Evolutionary conservation across 2,329 filamentous ascomycete species (phyloP).

Genomic region (Aspergillus texensis): DNA sequence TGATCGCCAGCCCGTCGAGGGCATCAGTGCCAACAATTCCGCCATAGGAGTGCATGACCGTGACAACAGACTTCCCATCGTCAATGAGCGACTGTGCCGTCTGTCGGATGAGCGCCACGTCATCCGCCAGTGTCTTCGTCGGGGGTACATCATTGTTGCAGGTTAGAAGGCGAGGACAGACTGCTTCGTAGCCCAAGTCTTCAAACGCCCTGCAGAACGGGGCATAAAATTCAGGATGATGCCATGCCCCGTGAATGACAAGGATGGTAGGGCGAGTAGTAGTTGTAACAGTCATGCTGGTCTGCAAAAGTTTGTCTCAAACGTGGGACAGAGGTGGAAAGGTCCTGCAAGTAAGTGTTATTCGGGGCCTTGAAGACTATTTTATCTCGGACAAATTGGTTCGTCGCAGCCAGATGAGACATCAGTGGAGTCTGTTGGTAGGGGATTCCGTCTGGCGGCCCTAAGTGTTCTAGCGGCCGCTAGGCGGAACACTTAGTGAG

Average conservation of each 20-base stretch:
- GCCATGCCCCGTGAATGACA: conserved; percentile 7
- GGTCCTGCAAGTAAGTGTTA: no score
- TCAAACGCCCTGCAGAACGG: background rate
- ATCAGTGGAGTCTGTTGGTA: no score
- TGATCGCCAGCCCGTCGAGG: conserved; percentile 1
- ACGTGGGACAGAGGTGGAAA: background rate
- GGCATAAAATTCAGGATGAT: conserved; percentile 5
- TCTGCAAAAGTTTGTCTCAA: background rate
- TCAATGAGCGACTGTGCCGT: conserved; percentile 1
- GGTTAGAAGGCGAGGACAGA: background rate
- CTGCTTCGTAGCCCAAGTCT: background rate
- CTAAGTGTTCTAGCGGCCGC: no score
- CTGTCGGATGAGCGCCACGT: background rate
- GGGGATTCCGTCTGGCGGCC: no score
- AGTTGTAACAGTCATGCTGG: background rate
- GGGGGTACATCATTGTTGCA: background rate
- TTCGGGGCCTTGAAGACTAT: background rate
- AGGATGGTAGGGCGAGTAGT: conserved; percentile 2
- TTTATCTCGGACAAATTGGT: background rate
- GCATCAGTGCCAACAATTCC: conserved; percentile 8
- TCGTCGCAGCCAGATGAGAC: background rate
- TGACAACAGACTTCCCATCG: conserved; percentile 1
- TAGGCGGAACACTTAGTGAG: no score
- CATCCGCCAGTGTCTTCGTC: background rate
- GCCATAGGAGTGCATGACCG: conserved; percentile 10